Base-by-base conservation (phyloP, 805 yeast genomes). In the Candida boleticola region DNA sequence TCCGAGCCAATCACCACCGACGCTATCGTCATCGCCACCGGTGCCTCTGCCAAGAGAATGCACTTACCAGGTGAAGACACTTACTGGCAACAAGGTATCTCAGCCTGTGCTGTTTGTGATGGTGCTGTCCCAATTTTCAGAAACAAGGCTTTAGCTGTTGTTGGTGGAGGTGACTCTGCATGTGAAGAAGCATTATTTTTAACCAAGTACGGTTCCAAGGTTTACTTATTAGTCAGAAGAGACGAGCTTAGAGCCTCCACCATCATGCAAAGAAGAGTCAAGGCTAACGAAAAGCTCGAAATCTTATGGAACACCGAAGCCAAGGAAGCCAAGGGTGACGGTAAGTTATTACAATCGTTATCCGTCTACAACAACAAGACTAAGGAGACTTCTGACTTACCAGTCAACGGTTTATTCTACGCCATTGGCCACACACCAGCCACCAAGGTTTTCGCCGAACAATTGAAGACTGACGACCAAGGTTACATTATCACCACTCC, bases 91-190 rank as follows among this genome's bases (percentile, higher is more conserved):
- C 85, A 85, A 65, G 99, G 99, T 67, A 93, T 93, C 53, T 87
- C 96, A 54, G 99, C 99, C 14, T 93, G 99, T 76, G 99, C 99
- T 31, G 99, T 93, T 48, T 93, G 99, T 73, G 99, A 93, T 64
- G 99, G 99, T 69, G 99, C 99, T 26, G 95, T 93, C 38, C 99
- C 99, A 55, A 90, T 93, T 56, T 93, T 93, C 76, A 87, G 98
- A 77, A 86, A 93, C 77, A 86, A 89, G 71, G 98, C 99, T 30
- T 79, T 93, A 63, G 98, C 97, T 20, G 99, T 93, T 44, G 75
- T 93, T 53, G 99, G 99, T 46, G 99, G 99, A 53, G 99, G 99
- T 66, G 99, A 93, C 70, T 89, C 97, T 53, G 99, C 99, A 16
- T 95, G 98, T 68, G 99, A 93, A 74, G 99, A 93, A 74, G 99